These are phyloP conservation scores for Hylodesmum podocarpum DNA, from an alignment of 306 rosid species.

Conservation along the genomic window DNA sequence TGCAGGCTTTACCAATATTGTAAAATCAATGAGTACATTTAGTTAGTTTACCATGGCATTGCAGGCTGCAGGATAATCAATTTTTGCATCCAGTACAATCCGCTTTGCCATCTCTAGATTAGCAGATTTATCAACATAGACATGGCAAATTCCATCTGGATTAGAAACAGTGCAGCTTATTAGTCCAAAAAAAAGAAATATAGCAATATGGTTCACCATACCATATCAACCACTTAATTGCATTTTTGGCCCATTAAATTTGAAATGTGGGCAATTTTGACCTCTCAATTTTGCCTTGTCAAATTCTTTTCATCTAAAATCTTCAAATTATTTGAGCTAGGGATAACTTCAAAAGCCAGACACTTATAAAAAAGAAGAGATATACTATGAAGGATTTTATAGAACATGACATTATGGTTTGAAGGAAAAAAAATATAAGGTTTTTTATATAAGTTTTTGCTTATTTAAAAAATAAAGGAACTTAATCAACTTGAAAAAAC, in stretches of 20 bases:
- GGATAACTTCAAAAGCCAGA: background rate
- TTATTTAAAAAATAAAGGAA: background rate
- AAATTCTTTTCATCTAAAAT: background rate
- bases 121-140: constrained; percentile 92
- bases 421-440: background rate
- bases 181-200: constrained; percentile 9
- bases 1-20: constrained; percentile 12
- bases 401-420: background rate
- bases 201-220: background rate
- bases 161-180: constrained; percentile 29
- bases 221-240: constrained; percentile 10
- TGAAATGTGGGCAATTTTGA: background rate
- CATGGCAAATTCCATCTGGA: constrained; percentile 97
- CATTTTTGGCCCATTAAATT: background rate
- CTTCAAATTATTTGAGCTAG: background rate
- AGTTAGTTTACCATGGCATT: constrained; percentile 86
- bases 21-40: background rate
- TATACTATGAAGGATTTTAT: background rate
- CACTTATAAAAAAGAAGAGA: background rate
- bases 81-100: constrained; percentile 85
- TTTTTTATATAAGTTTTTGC: too few relatives aligned
- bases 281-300: background rate
- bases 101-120: constrained; percentile 75
- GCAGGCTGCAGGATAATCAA: constrained; percentile 97
- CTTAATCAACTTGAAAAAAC: background rate